Evolutionary conservation across 2,329 filamentous ascomycete genomes (phyloP), one percentile per base, ranked within the genome.

Genomic region (Diplocarpon mali): DNA sequence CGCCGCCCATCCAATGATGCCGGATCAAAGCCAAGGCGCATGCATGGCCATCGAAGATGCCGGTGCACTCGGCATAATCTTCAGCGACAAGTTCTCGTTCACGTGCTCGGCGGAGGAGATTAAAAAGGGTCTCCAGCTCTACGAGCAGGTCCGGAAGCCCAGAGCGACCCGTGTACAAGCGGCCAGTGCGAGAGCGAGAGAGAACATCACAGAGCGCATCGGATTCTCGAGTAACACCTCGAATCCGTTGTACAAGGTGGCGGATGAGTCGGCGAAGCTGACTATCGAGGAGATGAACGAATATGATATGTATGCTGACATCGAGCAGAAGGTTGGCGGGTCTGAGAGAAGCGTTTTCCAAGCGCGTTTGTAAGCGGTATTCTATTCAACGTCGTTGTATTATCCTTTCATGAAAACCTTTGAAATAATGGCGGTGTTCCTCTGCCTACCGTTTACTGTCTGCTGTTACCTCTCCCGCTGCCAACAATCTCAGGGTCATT

Each of bases 241-340:
- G 32, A 71, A 64, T 12, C 60, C 69, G 0, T 70, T 68, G 0
- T 83, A 83, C 62, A 76, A 75, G 55, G 78, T 83, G 0, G 70
- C 75, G 50, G 72, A 81, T 41, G 70, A 77, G 53, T 72, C 67
- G 51, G 69, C 74, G 38, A 78, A 79, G 50, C 57, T 83, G 28
- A 83, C 79, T 0, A 81, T 83, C 40, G 76, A 81, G 50, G 78
- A 83, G 59, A 82, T 83, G 77, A 83, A 83, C 48, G 66, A 67
- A 12, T 78, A 79, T 50, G 72, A 79, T 53, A 76, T 79, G 72
- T 69, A 74, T 55, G 66, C 65, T 42, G 73, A 78, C 48, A 61
- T 76, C 13, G 71, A 74, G 44, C 42, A 30, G 15, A 47, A 42
- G 40, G 44, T 48, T 27, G 41, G 31, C 4, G 35, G 17, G 40